These are phyloP conservation scores for Dalbergia cochinchinensis DNA, from an alignment of 306 rosid species.

Conservation along the genomic window DNA sequence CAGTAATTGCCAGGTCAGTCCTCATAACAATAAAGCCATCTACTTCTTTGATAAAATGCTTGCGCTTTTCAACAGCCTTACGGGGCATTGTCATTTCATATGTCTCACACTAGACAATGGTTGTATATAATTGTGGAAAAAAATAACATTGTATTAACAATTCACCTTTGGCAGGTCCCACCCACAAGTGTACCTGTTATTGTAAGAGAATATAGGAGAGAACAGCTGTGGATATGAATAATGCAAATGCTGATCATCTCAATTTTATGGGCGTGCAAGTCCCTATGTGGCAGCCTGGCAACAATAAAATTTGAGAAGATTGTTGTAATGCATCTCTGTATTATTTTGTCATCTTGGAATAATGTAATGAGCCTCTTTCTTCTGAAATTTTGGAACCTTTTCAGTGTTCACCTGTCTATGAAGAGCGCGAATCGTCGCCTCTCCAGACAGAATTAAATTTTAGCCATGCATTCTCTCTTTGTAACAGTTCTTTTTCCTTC, in stretches of 20 bases:
- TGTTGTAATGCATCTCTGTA: constrained; percentile 45
- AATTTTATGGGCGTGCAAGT: constrained; percentile 49
- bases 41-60: neutral
- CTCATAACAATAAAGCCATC: neutral
- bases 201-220: constrained; percentile 60
- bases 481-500: constrained; percentile 17
- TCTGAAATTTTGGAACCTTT: constrained; percentile 29
- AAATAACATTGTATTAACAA: constrained; percentile 15
- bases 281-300: constrained; percentile 36
- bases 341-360: constrained; percentile 44
- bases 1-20: neutral
- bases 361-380: constrained; percentile 45
- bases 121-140: neutral
- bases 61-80: neutral
- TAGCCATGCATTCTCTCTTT: constrained; percentile 31
- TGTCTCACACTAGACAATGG: neutral
- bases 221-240: constrained; percentile 54
- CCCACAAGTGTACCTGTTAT: constrained; percentile 64
- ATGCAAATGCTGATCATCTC: constrained; percentile 39
- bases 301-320: constrained; percentile 52
- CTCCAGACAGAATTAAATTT: constrained; percentile 54
- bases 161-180: constrained; percentile 52
- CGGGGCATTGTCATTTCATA: neutral
- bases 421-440: constrained; percentile 58
- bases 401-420: constrained; percentile 51